Conservation (phyloP, 1,284 basidiomycete genomes). For the Boletus holoroseus region DNA sequence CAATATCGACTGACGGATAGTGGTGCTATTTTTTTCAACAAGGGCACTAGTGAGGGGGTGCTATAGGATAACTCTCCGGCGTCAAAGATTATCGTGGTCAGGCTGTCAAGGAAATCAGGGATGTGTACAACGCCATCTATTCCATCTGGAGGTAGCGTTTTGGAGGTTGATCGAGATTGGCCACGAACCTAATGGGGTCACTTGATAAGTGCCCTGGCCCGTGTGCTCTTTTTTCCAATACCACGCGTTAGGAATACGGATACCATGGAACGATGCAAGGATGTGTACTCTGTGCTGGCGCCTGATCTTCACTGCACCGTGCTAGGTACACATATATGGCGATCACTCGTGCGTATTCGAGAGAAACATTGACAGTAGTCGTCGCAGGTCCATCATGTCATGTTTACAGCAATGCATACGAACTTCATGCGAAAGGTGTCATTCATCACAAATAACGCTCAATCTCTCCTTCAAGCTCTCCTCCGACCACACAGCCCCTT, state of each 20-base stretch:
- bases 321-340: background rate
- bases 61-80: constrained; percentile 37
- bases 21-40: constrained; percentile 61
- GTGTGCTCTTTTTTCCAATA: background rate
- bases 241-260: background rate
- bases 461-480: constrained; percentile 34
- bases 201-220: background rate
- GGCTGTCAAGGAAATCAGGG: too few species aligned
- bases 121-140: background rate
- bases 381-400: background rate
- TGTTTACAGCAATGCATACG: too few species aligned
- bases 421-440: too few species aligned
- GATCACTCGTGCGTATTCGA: background rate
- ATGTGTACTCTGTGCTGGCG: background rate
- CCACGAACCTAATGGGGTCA: background rate
- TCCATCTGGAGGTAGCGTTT: background rate
- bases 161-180: background rate
- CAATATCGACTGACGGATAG: constrained; percentile 66
- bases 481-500: constrained; percentile 35
- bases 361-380: background rate
- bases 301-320: background rate
- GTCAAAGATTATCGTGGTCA: background rate
- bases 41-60: constrained; percentile 61
- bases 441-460: constrained; percentile 25
- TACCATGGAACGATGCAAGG: background rate